These are phyloP conservation scores for Colletotrichum truncatum DNA, from an alignment of 2,329 filamentous ascomycete species.

Conservation along the genomic window DNA sequence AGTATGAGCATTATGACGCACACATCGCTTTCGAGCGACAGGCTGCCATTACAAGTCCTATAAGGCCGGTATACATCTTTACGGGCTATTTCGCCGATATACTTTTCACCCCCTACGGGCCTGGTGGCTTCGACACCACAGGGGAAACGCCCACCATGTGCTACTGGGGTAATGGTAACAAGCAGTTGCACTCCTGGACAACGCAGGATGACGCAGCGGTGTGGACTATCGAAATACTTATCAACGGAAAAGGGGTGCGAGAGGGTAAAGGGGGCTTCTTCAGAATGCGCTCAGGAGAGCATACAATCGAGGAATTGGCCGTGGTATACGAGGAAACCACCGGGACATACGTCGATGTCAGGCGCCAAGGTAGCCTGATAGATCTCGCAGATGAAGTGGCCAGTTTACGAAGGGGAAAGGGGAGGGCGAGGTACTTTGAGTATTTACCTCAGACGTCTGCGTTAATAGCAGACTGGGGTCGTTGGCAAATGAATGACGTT, in stretches of 20 bases:
- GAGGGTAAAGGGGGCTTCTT: constrained; percentile 23
- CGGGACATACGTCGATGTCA: constrained; percentile 8
- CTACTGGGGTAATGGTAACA: constrained; percentile 15
- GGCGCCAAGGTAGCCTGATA: not conserved
- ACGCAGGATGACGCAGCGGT: constrained; percentile 1
- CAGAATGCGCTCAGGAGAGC: constrained; percentile 8
- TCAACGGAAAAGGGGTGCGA: constrained; percentile 16
- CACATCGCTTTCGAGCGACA: constrained; percentile 43
- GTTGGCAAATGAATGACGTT: not conserved
- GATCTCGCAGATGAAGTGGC: constrained; percentile 8
- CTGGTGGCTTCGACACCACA: not conserved
- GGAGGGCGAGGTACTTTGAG: not conserved
- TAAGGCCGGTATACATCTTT: constrained; percentile 42
- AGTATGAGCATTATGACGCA: constrained; percentile 43
- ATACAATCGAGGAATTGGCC: constrained; percentile 15
- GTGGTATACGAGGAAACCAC: constrained; percentile 7
- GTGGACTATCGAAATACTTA: constrained; percentile 19
- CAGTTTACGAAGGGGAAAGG: not conserved
- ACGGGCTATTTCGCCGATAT: constrained; percentile 40
- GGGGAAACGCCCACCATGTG: constrained; percentile 1
- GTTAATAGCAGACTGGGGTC: not conserved
- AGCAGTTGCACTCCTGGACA: constrained; percentile 8
- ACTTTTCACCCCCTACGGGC: constrained; percentile 30
- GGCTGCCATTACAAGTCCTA: constrained; percentile 35
- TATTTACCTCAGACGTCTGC: constrained; percentile 6